A percentile compares a stretch with the other conserved stretches of the same genome.
Conservation (phyloP, 1,284 basidiomycete species). For the Melampsora americana region DNA sequence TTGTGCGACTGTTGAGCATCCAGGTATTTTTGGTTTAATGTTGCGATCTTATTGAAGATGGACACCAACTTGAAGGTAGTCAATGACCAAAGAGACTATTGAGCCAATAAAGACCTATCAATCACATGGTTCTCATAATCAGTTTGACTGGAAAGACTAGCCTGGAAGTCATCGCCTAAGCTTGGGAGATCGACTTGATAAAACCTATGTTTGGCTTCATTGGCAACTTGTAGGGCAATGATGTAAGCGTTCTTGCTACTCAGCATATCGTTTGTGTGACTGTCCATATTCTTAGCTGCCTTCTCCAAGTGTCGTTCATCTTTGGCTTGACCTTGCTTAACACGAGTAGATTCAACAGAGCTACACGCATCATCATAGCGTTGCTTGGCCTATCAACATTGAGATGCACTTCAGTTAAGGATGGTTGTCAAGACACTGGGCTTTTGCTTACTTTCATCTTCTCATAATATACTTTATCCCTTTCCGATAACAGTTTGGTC, state of each 20-base stretch:
- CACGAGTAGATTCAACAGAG: conserved; percentile 58
- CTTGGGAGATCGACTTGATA: conserved; percentile 66
- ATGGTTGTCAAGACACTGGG: not conserved
- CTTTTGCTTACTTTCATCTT: conserved; percentile 63
- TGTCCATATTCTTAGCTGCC: conserved; percentile 67
- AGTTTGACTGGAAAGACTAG: conserved; percentile 5
- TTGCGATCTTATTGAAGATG: conserved; percentile 18
- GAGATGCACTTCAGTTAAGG: not conserved
- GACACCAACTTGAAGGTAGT: conserved; percentile 31
- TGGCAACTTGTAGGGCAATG: conserved; percentile 66
- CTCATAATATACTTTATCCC: conserved; percentile 66
- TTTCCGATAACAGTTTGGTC: conserved; percentile 66
- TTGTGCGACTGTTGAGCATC: conserved; percentile 30
- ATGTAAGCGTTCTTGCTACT: conserved; percentile 76
- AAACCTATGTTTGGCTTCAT: conserved; percentile 66
- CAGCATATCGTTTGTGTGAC: conserved; percentile 69
- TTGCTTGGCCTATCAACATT: conserved; percentile 63
- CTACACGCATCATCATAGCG: conserved; percentile 76
- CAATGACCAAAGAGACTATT: conserved; percentile 40
- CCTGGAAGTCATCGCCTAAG: conserved; percentile 62
- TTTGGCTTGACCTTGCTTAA: conserved; percentile 53
- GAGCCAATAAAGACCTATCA: not conserved
- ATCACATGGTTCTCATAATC: not conserved
- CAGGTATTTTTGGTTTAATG: conserved; percentile 4
- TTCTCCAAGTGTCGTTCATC: conserved; percentile 73